Percentiles rank a stretch among this genome's conserved stretches.
phyloP scores from a whole-genome alignment of 306 rosid species.

The Quercus dentata region DNA sequence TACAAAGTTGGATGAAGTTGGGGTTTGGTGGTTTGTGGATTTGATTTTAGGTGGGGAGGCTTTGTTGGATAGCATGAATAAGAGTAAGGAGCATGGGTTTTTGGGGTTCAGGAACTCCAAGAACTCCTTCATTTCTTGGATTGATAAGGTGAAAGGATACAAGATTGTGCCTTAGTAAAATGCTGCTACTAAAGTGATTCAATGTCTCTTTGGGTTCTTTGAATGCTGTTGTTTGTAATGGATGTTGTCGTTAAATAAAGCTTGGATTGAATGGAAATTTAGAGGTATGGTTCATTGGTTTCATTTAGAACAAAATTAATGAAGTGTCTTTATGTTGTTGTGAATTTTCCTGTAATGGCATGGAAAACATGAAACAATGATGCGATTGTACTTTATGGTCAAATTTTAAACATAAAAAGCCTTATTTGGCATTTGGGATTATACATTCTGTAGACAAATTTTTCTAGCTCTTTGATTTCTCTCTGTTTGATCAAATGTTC shows the following conservation, averaged over 20 bases:
- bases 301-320: background rate
- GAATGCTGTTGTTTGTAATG: background rate
- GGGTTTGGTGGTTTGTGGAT: slow-evolving; percentile 60
- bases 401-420: background rate
- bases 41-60: background rate
- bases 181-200: background rate
- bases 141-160: slow-evolving; percentile 43
- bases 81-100: slow-evolving; percentile 71
- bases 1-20: slow-evolving; percentile 49
- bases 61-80: slow-evolving; percentile 46
- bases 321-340: background rate
- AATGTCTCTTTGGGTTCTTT: background rate
- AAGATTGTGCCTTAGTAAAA: slow-evolving; percentile 2
- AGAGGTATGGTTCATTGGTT: background rate
- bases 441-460: too few relatives aligned
- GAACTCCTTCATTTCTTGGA: slow-evolving; percentile 54
- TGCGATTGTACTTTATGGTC: background rate
- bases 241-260: background rate
- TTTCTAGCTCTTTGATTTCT: too few relatives aligned
- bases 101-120: slow-evolving; percentile 68
- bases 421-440: background rate
- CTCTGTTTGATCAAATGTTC: too few relatives aligned
- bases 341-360: background rate
- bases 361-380: background rate
- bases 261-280: background rate